phyloP scores from a whole-genome alignment of 257 asterid genomes.

The Craterostigma plantagineum region DNA sequence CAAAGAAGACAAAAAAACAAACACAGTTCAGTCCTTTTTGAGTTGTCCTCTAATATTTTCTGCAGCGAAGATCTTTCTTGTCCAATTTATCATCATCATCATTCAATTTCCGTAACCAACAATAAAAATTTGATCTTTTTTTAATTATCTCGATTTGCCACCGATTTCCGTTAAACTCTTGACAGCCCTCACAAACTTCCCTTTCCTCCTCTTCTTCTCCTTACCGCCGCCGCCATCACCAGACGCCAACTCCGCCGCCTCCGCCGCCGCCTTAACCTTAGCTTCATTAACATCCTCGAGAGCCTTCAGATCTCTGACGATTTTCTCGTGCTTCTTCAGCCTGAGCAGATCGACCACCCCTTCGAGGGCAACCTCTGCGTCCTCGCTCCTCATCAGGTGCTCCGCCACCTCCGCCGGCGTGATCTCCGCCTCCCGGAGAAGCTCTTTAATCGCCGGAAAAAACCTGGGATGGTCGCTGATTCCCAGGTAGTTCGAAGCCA shows the following conservation, averaged over 20 bases:
- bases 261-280: no score
- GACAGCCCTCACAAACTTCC: background rate
- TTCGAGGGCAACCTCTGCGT: constrained; percentile 31
- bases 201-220: background rate
- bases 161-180: background rate
- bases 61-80: no score
- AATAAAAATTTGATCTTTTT: no score
- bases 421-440: constrained; percentile 25
- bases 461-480: constrained; percentile 16
- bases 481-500: constrained; percentile 42
- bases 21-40: no score
- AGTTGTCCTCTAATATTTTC: no score
- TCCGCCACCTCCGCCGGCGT: constrained; percentile 74
- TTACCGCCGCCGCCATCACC: background rate
- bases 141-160: no score
- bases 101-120: no score
- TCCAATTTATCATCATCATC: no score
- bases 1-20: no score
- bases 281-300: no score
- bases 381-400: constrained; percentile 63
- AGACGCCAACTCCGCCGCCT: no score
- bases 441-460: constrained; percentile 20
- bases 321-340: constrained; percentile 14
- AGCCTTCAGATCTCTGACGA: no score
- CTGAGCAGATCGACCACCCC: constrained; percentile 40